Evolutionary conservation across 1,284 basidiomycete genomes (phyloP), one percentile per base, ranked within the genome.

Genomic region (Moesziomyces globuligerus): DNA sequence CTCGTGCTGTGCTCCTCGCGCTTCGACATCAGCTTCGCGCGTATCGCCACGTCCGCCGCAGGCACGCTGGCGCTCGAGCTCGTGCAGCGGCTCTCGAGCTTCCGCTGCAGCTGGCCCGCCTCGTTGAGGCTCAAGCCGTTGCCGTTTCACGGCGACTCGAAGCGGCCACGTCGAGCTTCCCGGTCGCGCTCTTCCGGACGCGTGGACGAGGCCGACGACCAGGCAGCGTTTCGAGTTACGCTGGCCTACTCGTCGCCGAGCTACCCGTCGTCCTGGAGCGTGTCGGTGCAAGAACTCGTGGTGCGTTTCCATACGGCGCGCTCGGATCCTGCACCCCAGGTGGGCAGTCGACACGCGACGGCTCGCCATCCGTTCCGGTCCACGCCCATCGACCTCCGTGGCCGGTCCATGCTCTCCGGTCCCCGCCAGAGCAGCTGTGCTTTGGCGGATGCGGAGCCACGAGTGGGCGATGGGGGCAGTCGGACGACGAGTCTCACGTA

Each of bases 171-270:
- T 13, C 28, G 52, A 10, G 26, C 46, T 15, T 50, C 44, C 1
- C 46, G 50, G 2, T 34, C 36, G 1, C 23, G 18, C 4, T 36
- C 42, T 1, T 3, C 36, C 5, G 40, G 45, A 7, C 46, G 25
- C n/a, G 34, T 9, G 0, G 13, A 1, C 13, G 37, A 51, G 32
- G 9, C 7, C 7, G n/a, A n/a, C 17, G 18, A 50, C 0, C 49
- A 55, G 26, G 28, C 45, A 17, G 61, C 59, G 17, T 81, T 76
- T 48, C 57, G 61, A 13, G 59, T 79, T 20, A 65, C 74, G 2
- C 29, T 83, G 28, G 75, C 72, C 6, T 83, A 81, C 54, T 72
- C 78, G 28, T 75, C 75, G 21, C 79, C 80, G 3, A 57, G 74
- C 29, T 81, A 76, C 26, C 76, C 77, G 0, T 48, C 56, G 3